Conservation (phyloP, 2,329 filamentous ascomycete species). For the Monosporascus ibericus region DNA sequence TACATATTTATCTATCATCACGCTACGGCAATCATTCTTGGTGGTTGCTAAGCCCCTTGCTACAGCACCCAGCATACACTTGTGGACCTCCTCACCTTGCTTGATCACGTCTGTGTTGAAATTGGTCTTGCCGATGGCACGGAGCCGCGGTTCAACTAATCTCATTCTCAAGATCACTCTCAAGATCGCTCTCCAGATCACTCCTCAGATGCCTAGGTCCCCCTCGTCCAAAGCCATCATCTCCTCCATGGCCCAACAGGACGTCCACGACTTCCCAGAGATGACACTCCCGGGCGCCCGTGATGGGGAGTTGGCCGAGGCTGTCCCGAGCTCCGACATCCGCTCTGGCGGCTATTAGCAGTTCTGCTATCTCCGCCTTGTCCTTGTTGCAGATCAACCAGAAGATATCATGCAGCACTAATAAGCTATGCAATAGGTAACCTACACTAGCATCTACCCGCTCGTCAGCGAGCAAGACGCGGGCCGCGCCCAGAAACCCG, state of each 20-base stretch:
- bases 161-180: neutral
- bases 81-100: too few species aligned
- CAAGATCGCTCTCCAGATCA: neutral
- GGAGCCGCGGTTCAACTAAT: too few species aligned
- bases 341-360: neutral
- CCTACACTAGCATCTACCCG: neutral
- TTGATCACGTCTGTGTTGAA: too few species aligned
- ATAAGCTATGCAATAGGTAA: neutral
- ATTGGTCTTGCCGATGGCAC: too few species aligned
- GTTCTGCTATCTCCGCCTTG: neutral
- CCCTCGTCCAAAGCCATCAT: neutral
- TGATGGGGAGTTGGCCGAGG: neutral
- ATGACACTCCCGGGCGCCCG: rapidly evolving
- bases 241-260: neutral
- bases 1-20: too few species aligned
- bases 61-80: too few species aligned
- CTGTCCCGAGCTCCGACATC: neutral
- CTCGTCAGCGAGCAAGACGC: neutral
- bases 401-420: neutral
- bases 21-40: too few species aligned
- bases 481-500: neutral
- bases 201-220: neutral
- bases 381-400: neutral
- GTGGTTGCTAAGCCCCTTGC: too few species aligned
- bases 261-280: neutral